Conservation (phyloP, 306 rosid species). For the Carpinus fangiana region DNA sequence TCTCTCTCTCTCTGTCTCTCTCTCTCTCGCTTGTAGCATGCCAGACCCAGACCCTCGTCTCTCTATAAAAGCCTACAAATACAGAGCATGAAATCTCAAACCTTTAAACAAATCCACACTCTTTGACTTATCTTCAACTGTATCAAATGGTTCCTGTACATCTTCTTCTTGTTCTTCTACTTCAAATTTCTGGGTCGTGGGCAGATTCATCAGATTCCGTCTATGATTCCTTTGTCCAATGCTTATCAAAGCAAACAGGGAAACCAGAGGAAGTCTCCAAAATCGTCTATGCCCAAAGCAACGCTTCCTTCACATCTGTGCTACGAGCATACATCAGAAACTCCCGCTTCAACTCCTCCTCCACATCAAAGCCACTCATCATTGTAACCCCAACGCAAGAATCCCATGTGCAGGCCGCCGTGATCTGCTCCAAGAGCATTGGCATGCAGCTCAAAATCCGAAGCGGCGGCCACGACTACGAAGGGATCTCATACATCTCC, state of each 20-base stretch:
- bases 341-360: constrained; percentile 66
- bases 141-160: not conserved
- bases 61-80: too few species aligned
- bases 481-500: constrained; percentile 70
- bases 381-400: constrained; percentile 52
- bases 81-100: too few species aligned
- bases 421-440: constrained; percentile 50
- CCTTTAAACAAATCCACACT: too few species aligned
- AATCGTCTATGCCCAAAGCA: constrained; percentile 37
- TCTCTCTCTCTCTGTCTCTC: too few species aligned
- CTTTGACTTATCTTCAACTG: too few species aligned
- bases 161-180: constrained; percentile 26
- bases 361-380: constrained; percentile 63
- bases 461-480: constrained; percentile 88
- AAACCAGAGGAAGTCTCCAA: constrained; percentile 28
- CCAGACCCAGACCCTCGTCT: too few species aligned
- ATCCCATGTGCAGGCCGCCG: constrained; percentile 58
- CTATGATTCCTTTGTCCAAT: constrained; percentile 45
- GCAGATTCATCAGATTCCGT: constrained; percentile 42
- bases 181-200: constrained; percentile 25
- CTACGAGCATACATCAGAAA: constrained; percentile 74
- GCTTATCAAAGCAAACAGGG: constrained; percentile 45
- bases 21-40: too few species aligned
- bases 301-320: constrained; percentile 53
- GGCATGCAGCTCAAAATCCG: constrained; percentile 57